A percentile compares a stretch with the other conserved stretches of the same genome.
Evolutionary conservation across 768 basidiomycete species (phyloP).

Genomic region (Tricholoma bakamatsutake): DNA sequence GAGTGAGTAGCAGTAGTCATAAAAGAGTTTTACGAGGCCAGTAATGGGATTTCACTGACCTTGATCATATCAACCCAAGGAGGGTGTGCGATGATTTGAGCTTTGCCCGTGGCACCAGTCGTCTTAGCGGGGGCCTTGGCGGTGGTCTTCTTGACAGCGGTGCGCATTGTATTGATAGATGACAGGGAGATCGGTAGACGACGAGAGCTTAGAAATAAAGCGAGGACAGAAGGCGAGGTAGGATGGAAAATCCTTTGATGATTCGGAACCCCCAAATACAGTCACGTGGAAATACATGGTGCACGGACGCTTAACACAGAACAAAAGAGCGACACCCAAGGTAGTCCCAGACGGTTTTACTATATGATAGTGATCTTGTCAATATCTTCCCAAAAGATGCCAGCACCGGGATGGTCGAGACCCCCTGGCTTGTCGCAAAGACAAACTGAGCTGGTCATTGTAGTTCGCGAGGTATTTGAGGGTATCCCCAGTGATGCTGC

Average conservation of each 20-base stretch:
- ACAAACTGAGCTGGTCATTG: neutral
- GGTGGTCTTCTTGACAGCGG: conserved; percentile 30
- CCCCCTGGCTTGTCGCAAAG: neutral
- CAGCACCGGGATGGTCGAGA: neutral
- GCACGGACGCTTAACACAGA: conserved; percentile 18
- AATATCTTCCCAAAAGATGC: neutral
- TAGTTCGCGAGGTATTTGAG: neutral
- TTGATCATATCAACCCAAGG: conserved; percentile 79
- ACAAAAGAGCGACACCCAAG: neutral
- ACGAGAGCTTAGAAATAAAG: conserved; percentile 3
- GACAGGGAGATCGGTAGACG: neutral
- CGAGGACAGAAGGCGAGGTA: conserved; percentile 12
- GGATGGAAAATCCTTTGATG: conserved; percentile 20
- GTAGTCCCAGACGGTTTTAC: neutral
- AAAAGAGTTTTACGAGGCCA: conserved; percentile 18
- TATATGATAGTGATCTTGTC: neutral
- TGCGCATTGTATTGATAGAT: conserved; percentile 15
- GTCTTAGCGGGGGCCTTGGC: conserved; percentile 32
- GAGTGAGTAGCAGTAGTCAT: conserved; percentile 11
- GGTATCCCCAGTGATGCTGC: neutral
- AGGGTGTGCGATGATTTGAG: conserved; percentile 46
- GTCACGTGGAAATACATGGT: conserved; percentile 22
- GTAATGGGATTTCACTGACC: conserved; percentile 40
- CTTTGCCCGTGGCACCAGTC: conserved; percentile 26
- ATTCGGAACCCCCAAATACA: conserved; percentile 16